Evolutionary conservation across 805 yeast species (phyloP).

Genomic region (Zygoascus bituminiphila): DNA sequence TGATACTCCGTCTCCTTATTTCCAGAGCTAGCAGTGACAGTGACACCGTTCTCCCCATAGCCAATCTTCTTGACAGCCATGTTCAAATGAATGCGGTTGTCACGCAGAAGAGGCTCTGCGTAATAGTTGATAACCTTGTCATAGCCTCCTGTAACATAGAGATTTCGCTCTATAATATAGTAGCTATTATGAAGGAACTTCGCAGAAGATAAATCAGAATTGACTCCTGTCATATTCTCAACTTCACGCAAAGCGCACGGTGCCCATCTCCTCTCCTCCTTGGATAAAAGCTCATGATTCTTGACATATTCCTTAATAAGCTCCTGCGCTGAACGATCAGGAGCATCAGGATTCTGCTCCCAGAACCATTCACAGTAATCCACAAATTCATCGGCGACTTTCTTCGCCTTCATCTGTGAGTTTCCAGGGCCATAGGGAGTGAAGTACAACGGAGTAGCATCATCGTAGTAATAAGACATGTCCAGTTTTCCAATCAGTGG

Average conservation of each 20-base stretch:
- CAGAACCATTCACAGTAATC: constrained; percentile 19
- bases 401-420: constrained; percentile 20
- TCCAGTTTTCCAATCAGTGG: constrained; percentile 20
- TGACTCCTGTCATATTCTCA: constrained; percentile 16
- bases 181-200: constrained; percentile 10
- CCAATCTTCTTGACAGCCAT: constrained; percentile 14
- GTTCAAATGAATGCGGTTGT: constrained; percentile 12
- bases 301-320: constrained; percentile 18
- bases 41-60: constrained; percentile 4
- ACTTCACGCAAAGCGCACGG: constrained; percentile 19
- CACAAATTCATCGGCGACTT: constrained; percentile 20
- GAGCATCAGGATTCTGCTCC: constrained; percentile 16
- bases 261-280: constrained; percentile 18
- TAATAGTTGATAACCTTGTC: constrained; percentile 15
- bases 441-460: constrained; percentile 16
- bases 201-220: constrained; percentile 14
- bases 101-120: constrained; percentile 15
- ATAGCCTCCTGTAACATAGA: constrained; percentile 19
- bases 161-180: constrained; percentile 16
- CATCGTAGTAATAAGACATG: constrained; percentile 19
- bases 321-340: constrained; percentile 19
- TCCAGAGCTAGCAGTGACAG: constrained; percentile 1
- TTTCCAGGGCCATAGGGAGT: constrained; percentile 19
- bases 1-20: constrained; percentile 5
- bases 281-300: constrained; percentile 14